A percentile compares a stretch with the other conserved stretches of the same genome.
Evolutionary conservation across 116 monocot genomes (phyloP).

Genomic region (Trichopus zeylanicus): DNA sequence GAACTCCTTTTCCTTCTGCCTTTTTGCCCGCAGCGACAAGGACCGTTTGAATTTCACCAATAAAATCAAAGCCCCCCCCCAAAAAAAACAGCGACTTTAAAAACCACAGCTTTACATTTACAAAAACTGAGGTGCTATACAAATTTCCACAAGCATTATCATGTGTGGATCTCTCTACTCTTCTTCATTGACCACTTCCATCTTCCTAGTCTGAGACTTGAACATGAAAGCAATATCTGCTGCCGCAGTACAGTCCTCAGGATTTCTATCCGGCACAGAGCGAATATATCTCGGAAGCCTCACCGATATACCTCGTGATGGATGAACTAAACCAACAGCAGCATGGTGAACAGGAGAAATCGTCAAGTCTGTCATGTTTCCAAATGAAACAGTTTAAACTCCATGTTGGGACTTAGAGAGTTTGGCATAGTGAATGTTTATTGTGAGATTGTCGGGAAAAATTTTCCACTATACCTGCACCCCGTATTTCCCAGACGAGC

Average conservation of each 20-base stretch:
- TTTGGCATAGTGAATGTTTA: not conserved
- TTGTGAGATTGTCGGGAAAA: not conserved
- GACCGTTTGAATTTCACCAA: too few relatives aligned
- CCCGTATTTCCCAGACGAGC: slow-evolving; percentile 90
- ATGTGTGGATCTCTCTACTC: not conserved
- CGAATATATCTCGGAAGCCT: slow-evolving; percentile 72
- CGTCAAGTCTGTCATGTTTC: slow-evolving; percentile 54
- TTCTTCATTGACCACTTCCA: slow-evolving; percentile 45
- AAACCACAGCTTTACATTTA: not conserved
- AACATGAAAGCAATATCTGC: slow-evolving; percentile 76
- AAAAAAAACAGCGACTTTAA: not conserved
- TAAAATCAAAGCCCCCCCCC: too few relatives aligned
- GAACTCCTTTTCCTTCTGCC: too few relatives aligned
- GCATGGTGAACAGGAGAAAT: slow-evolving; percentile 95
- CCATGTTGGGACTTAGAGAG: not conserved
- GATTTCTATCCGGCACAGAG: slow-evolving; percentile 43
- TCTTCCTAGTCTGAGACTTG: slow-evolving; percentile 71
- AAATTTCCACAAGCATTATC: not conserved
- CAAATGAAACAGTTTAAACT: not conserved
- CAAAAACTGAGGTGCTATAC: not conserved
- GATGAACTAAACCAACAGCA: slow-evolving; percentile 72
- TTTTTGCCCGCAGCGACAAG: too few relatives aligned
- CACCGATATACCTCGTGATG: slow-evolving; percentile 84
- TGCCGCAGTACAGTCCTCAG: slow-evolving; percentile 86
- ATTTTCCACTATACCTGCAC: slow-evolving; percentile 46